phyloP scores from a whole-genome alignment of 306 rosid genomes.

The Acacia crassicarpa region DNA sequence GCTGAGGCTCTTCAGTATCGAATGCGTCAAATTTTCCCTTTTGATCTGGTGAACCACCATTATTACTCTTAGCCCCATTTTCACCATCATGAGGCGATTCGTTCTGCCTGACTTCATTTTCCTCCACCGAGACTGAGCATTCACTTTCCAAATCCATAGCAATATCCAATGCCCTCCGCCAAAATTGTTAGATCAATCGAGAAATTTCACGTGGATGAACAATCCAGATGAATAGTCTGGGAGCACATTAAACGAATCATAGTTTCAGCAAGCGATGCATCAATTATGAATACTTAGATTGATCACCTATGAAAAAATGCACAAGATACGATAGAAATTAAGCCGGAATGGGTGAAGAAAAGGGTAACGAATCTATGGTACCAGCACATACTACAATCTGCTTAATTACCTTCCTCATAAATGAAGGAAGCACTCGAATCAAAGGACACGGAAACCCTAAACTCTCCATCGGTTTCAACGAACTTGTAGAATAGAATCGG shows the following conservation, averaged over 20 bases:
- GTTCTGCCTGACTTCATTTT: slow-evolving; percentile 44
- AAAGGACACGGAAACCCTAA: slow-evolving; percentile 50
- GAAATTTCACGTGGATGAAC: background rate
- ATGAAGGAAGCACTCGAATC: slow-evolving; percentile 34
- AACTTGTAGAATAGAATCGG: background rate
- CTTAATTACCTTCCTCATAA: slow-evolving; percentile 46
- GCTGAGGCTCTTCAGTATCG: slow-evolving; percentile 20
- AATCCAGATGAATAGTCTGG: background rate
- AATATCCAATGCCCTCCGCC: slow-evolving; percentile 15
- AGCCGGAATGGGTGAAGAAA: slow-evolving; percentile 11
- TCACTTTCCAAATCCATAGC: slow-evolving; percentile 78
- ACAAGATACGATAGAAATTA: background rate
- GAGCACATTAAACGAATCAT: slow-evolving; percentile 25
- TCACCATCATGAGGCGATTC: slow-evolving; percentile 36
- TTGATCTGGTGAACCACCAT: slow-evolving; percentile 6
- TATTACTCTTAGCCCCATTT: slow-evolving; percentile 33
- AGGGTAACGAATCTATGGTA: slow-evolving; percentile 17
- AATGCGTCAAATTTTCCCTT: slow-evolving; percentile 12
- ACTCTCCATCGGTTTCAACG: slow-evolving; percentile 33
- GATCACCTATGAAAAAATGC: background rate
- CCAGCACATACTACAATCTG: background rate
- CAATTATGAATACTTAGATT: slow-evolving; percentile 20
- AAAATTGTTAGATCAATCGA: background rate
- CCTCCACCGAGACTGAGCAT: slow-evolving; percentile 50
- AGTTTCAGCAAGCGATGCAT: slow-evolving; percentile 28